Conservation (phyloP, 1,284 basidiomycete species). For the Naganishia albida region DNA sequence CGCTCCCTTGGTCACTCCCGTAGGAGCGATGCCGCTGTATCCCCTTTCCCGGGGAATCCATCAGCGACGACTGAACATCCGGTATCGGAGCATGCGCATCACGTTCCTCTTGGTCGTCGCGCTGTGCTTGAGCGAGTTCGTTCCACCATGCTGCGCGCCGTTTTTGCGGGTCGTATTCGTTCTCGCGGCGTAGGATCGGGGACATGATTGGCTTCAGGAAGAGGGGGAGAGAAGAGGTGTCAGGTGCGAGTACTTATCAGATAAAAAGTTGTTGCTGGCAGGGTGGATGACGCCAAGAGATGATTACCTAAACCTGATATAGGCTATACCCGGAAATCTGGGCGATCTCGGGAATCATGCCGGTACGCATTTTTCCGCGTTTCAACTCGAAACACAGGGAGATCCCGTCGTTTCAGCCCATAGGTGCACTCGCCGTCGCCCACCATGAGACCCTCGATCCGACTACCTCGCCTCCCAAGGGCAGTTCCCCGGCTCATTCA, state of each 20-base stretch:
- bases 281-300: not conserved
- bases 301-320: slow-evolving; percentile 9
- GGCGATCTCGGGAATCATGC: not conserved
- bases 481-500: not conserved
- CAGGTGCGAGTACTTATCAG: not conserved
- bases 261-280: not conserved
- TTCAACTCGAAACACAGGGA: slow-evolving; percentile 6
- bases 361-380: slow-evolving; percentile 4
- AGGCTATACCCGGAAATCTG: slow-evolving; percentile 10
- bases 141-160: slow-evolving; percentile 2
- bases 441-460: slow-evolving; percentile 4
- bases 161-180: slow-evolving; percentile 17
- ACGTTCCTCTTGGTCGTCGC: not conserved
- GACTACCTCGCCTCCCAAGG: not conserved
- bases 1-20: slow-evolving; percentile 5
- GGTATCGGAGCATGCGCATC: slow-evolving; percentile 2
- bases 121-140: not conserved
- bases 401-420: slow-evolving; percentile 15
- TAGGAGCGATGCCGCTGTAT: slow-evolving; percentile 1
- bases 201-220: not conserved
- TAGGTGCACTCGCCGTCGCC: not conserved
- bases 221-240: not conserved
- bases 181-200: slow-evolving; percentile 18
- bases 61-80: not conserved
- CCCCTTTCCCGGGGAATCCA: not conserved